phyloP scores from a whole-genome alignment of 1,139 yeast genomes.

The Pichia sp. region DNA sequence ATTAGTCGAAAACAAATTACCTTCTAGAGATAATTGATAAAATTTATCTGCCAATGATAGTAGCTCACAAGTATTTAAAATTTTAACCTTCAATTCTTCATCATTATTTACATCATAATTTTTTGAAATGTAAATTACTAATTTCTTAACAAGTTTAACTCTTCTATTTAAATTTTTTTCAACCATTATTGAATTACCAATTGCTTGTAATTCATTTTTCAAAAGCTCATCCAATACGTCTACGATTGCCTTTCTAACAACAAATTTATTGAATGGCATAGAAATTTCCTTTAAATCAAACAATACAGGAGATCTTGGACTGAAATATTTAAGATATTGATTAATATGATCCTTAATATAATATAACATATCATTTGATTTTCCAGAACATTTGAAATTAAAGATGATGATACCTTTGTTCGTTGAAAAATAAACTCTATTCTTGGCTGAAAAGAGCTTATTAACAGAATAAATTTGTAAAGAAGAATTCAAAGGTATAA shows the following conservation, averaged over 20 bases:
- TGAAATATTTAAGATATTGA: constrained; percentile 67
- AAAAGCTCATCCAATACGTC: constrained; percentile 51
- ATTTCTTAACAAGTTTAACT: constrained; percentile 34
- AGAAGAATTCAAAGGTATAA: constrained; percentile 5
- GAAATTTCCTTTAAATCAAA: constrained; percentile 42
- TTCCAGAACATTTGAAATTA: constrained; percentile 31
- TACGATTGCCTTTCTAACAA: constrained; percentile 45
- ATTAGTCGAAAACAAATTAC: constrained; percentile 4
- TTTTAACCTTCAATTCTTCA: constrained; percentile 30
- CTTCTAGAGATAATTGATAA: constrained; percentile 8
- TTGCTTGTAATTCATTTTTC: constrained; percentile 17
- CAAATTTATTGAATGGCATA: constrained; percentile 30
- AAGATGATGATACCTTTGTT: constrained; percentile 60
- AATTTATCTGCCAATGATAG: constrained; percentile 41
- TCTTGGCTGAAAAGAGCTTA: constrained; percentile 38
- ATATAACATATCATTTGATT: background rate
- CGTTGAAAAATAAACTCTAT: constrained; percentile 38
- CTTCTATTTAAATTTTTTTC: constrained; percentile 40
- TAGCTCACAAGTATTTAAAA: constrained; percentile 52
- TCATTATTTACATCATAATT: constrained; percentile 36
- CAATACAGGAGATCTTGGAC: constrained; percentile 45
- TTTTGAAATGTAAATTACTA: constrained; percentile 40
- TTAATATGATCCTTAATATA: constrained; percentile 58
- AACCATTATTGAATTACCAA: constrained; percentile 29
- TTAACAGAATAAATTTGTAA: constrained; percentile 5